Evolutionary conservation across 164 flowering plant species (phyloP).

Genomic region (Stephania cephalantha): DNA sequence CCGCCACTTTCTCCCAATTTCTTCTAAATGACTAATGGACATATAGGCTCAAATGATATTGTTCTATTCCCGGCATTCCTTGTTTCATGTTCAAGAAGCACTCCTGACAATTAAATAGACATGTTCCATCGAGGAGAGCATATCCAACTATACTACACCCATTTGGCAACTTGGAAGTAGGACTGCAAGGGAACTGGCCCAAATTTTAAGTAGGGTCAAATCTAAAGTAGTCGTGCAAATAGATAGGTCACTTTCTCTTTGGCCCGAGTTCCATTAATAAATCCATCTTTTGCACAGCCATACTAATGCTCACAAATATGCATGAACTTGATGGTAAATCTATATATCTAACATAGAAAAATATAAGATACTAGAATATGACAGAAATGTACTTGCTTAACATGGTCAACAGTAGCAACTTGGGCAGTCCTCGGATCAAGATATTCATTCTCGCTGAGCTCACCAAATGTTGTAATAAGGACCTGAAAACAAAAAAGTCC

Average conservation of each 20-base stretch:
- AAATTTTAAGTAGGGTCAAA: no score
- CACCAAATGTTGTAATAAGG: slow-evolving; percentile 62
- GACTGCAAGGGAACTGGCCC: no score
- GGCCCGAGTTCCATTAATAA: not conserved
- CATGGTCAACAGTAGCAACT: slow-evolving; percentile 80
- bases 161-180: no score
- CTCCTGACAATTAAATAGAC: not conserved
- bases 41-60: not conserved
- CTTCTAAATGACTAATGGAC: not conserved
- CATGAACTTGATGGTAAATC: not conserved
- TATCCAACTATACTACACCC: no score
- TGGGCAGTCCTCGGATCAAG: slow-evolving; percentile 93
- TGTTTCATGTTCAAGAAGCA: not conserved
- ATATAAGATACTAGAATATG: not conserved
- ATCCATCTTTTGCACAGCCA: not conserved
- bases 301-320: not conserved
- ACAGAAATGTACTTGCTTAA: slow-evolving; percentile 61
- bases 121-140: not conserved
- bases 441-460: slow-evolving; percentile 59
- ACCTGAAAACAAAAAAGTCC: slow-evolving; percentile 41
- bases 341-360: not conserved
- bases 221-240: no score
- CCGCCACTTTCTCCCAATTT: not conserved
- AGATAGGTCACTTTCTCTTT: not conserved
- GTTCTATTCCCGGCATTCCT: not conserved